phyloP scores from a whole-genome alignment of 305 asterid species.

The Andrographis paniculata region DNA sequence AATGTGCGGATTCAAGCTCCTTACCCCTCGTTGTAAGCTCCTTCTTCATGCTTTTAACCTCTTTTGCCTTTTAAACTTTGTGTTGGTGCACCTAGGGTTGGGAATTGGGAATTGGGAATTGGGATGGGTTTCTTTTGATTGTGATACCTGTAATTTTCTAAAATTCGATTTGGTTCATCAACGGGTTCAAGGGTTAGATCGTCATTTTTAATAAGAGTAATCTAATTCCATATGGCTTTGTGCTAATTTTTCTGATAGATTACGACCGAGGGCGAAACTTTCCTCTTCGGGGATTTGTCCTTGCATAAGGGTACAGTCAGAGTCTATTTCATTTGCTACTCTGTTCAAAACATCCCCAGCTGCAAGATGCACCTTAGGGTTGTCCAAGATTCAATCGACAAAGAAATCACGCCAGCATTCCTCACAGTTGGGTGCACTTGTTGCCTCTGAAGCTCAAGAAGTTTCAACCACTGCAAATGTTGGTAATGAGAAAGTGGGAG shows the following conservation, averaged over 20 bases:
- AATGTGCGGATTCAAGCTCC: slow-evolving; percentile 52
- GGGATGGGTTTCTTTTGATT: neutral
- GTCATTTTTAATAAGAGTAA: neutral
- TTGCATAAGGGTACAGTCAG: slow-evolving; percentile 44
- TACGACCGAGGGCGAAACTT: slow-evolving; percentile 41
- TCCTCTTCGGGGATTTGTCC: slow-evolving; percentile 43
- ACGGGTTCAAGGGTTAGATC: too few species aligned
- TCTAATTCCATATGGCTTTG: slow-evolving; percentile 16
- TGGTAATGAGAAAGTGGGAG: slow-evolving; percentile 81
- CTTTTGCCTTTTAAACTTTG: neutral
- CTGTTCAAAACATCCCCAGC: slow-evolving; percentile 30
- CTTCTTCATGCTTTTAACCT: neutral
- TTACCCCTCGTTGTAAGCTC: slow-evolving; percentile 51
- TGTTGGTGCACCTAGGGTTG: slow-evolving; percentile 2
- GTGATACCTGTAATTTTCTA: neutral
- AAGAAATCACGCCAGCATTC: slow-evolving; percentile 26
- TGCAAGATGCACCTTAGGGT: slow-evolving; percentile 33
- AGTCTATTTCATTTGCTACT: slow-evolving; percentile 31
- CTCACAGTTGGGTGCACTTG: slow-evolving; percentile 38
- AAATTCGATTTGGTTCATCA: too few species aligned
- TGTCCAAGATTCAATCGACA: slow-evolving; percentile 33
- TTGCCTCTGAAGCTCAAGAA: slow-evolving; percentile 46
- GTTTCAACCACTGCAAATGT: slow-evolving; percentile 30
- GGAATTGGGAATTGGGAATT: neutral
- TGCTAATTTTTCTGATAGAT: slow-evolving; percentile 28